Conservation (phyloP, 257 asterid species). For the Capsicum baccatum region DNA sequence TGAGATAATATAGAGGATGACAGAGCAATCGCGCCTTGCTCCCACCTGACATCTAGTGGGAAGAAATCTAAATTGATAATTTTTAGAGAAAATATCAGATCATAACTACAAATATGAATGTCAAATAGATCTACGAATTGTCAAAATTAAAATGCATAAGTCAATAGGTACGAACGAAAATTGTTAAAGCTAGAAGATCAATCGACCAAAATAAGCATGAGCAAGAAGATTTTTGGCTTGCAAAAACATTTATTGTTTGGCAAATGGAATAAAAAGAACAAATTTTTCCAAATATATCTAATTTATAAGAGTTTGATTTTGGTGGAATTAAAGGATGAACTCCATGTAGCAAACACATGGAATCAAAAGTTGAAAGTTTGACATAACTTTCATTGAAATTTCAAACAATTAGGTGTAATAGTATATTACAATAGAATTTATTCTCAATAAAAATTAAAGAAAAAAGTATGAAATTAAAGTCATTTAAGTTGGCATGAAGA, state of each 20-base stretch:
- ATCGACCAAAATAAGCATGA: not conserved
- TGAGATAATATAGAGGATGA: not conserved
- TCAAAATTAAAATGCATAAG: no score
- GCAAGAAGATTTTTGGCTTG: not conserved
- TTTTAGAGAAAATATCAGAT: not conserved
- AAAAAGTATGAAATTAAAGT: not conserved
- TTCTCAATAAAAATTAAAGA: not conserved
- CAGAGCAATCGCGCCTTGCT: no score
- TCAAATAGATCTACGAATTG: not conserved
- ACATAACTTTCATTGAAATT: not conserved
- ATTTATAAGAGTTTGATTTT: not conserved
- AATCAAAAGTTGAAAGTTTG: not conserved
- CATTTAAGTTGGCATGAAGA: not conserved
- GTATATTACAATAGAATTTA: not conserved
- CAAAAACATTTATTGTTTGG: no score
- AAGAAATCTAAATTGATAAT: no score
- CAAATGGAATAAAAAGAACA: not conserved
- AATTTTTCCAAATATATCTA: not conserved
- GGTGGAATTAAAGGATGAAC: not conserved
- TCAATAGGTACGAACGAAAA: no score
- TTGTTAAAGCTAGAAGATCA: no score
- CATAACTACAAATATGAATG: not conserved
- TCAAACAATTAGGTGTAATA: slow-evolving; percentile 15
- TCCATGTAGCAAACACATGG: not conserved
- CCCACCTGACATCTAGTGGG: no score